Percentiles rank a stretch among this genome's conserved stretches.
phyloP scores from a whole-genome alignment of 208 protist species.

The Crithidia acanthocephali region DNA sequence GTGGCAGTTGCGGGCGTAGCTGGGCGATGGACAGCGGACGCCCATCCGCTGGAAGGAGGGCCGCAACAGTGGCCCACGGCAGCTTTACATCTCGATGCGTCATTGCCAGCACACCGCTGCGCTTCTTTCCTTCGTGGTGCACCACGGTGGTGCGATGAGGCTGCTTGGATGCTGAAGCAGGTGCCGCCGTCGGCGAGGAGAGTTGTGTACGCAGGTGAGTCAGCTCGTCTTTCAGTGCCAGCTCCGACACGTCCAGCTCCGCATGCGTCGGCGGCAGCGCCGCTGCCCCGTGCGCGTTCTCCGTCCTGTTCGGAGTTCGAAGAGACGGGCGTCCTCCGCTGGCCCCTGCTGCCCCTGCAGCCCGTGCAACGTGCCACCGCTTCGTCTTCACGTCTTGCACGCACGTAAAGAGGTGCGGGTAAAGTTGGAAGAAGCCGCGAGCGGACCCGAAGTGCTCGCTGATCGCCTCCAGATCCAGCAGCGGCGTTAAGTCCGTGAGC shows the following conservation, averaged over 20 bases:
- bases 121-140: background rate
- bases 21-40: constrained; percentile 30
- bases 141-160: too few species aligned
- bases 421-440: constrained; percentile 50
- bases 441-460: constrained; percentile 59
- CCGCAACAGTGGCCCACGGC: constrained; percentile 19
- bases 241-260: constrained; percentile 21
- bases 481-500: constrained; percentile 59
- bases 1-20: constrained; percentile 36
- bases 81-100: background rate
- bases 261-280: background rate
- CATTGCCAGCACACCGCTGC: background rate
- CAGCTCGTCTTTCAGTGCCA: constrained; percentile 33
- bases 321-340: too few species aligned
- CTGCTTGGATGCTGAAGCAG: too few species aligned
- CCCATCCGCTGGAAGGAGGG: constrained; percentile 24
- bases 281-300: background rate
- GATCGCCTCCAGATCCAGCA: constrained; percentile 63
- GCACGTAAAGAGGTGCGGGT: constrained; percentile 54
- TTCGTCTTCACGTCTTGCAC: constrained; percentile 9
- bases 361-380: constrained; percentile 53
- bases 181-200: too few species aligned
- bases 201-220: background rate
- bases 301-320: background rate
- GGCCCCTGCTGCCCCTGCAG: background rate